Percentiles rank a stretch among this genome's conserved stretches.
phyloP scores from a whole-genome alignment of 1,284 basidiomycete species.

The Malassezia obtusa region DNA sequence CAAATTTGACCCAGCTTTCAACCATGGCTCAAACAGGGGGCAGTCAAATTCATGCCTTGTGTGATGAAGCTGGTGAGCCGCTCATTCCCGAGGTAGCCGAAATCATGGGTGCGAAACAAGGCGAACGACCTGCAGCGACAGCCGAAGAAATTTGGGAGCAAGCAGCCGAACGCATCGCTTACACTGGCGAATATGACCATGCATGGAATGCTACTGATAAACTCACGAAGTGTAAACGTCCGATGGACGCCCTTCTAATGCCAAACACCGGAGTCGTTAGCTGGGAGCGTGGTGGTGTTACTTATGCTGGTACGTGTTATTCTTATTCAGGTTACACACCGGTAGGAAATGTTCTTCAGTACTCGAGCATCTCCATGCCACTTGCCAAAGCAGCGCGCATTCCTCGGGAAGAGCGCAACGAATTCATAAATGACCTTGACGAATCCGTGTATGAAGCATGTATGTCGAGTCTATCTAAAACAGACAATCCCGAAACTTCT shows the following conservation, averaged over 20 bases:
- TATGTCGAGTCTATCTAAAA: not conserved
- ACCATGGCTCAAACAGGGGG: conserved; percentile 1
- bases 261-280: not conserved
- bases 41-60: not conserved
- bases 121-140: not conserved
- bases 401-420: not conserved
- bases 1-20: not conserved
- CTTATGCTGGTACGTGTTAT: not conserved
- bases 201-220: conserved; percentile 5
- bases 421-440: not conserved
- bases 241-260: conserved; percentile 4
- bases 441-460: not conserved
- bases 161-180: not conserved
- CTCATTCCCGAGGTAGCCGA: not conserved
- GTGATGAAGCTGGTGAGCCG: not conserved
- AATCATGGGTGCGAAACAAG: not conserved
- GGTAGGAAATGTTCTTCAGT: not conserved
- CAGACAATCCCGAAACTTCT: not conserved
- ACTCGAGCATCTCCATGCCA: not conserved
- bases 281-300: not conserved
- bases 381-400: not conserved
- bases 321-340: conserved; percentile 2
- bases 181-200: not conserved
- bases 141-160: not conserved
- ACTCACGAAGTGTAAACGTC: not conserved